Percentiles rank a stretch among this genome's conserved stretches.
phyloP scores from a whole-genome alignment of 768 basidiomycete species.

The Pisolithus orientalis region DNA sequence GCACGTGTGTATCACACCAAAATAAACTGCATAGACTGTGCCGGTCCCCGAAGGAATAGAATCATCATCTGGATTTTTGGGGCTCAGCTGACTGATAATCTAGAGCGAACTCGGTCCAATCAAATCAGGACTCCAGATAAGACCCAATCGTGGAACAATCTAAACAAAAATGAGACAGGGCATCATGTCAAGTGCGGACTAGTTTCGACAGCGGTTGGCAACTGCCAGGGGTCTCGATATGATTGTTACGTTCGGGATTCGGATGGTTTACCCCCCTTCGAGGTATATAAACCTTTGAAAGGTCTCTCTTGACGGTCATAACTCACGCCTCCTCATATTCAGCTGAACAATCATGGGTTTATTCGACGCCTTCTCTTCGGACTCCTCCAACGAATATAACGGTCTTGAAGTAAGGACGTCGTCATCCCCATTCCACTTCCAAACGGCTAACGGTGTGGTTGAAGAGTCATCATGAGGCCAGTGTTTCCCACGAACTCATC shows the following conservation, averaged over 20 bases:
- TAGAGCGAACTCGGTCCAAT: background rate
- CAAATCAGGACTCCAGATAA: background rate
- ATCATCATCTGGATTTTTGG: background rate
- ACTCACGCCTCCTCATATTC: background rate
- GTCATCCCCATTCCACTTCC: background rate
- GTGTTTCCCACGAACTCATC: constrained; percentile 2
- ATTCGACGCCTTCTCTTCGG: background rate
- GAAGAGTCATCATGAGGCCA: constrained; percentile 1
- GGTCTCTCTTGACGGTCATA: background rate
- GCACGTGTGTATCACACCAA: too few relatives aligned
- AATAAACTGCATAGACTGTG: too few relatives aligned
- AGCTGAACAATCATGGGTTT: constrained; percentile 4
- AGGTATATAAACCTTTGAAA: constrained; percentile 1
- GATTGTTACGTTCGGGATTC: background rate
- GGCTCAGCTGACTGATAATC: background rate
- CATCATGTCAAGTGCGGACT: background rate
- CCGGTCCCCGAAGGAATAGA: background rate
- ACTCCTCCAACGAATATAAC: background rate
- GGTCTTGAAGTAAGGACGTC: too few relatives aligned
- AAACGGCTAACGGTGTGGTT: background rate
- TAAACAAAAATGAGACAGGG: background rate
- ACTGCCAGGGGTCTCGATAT: background rate
- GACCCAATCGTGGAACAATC: background rate
- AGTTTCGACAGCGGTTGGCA: background rate
- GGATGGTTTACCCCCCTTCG: background rate